Conservation (phyloP, 139 green algal genomes). For the Edaphochlamys debaryana region DNA sequence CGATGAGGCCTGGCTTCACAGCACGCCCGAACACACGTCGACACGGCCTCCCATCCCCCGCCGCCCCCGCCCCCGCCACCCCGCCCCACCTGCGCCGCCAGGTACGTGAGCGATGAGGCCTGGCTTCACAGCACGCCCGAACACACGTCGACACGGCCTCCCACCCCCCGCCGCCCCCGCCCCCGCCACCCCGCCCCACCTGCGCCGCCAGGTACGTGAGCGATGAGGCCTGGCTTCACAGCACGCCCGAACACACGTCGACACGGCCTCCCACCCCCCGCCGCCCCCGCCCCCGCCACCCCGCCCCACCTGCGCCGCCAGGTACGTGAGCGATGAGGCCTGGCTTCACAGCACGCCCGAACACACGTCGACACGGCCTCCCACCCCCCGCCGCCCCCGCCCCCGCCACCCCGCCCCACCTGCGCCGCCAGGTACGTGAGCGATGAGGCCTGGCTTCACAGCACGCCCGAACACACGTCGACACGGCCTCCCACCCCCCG, state of each 20-base stretch:
- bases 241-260: too few species aligned
- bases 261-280: too few species aligned
- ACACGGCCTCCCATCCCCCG: too few species aligned
- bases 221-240: slow-evolving; percentile 89
- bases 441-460: slow-evolving; percentile 54
- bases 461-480: not conserved
- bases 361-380: not conserved
- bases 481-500: not conserved
- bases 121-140: too few species aligned
- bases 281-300: slow-evolving; percentile 65
- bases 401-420: slow-evolving; percentile 48
- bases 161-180: slow-evolving; percentile 75
- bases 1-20: too few species aligned
- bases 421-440: slow-evolving; percentile 69
- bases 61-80: too few species aligned
- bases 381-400: slow-evolving; percentile 8
- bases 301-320: slow-evolving; percentile 59
- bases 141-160: too few species aligned
- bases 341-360: slow-evolving; percentile 33
- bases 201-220: slow-evolving; percentile 76
- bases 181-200: slow-evolving; percentile 34
- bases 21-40: too few species aligned
- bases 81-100: slow-evolving; percentile 42
- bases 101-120: slow-evolving; percentile 74
- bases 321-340: slow-evolving; percentile 85